Percentiles rank a stretch among this genome's conserved stretches.
These are phyloP conservation scores for Lactarius sp. DNA, from an alignment of 768 basidiomycete species.

Conservation along the genomic window DNA sequence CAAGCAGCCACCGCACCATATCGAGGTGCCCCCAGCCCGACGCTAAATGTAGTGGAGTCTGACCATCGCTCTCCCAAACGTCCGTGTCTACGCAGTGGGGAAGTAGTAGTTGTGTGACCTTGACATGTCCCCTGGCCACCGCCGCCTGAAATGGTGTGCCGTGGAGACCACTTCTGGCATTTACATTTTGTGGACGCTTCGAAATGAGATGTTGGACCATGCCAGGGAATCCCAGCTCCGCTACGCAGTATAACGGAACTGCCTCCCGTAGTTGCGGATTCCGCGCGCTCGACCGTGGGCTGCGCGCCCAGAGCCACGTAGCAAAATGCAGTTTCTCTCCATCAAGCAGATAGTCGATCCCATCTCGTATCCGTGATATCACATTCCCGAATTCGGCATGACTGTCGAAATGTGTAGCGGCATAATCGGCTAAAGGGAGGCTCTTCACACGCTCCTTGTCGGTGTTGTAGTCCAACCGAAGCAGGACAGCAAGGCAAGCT, in stretches of 20 bases:
- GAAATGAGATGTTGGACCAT: background rate
- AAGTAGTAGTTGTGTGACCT: too few relatives aligned
- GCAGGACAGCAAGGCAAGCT: background rate
- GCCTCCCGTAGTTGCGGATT: background rate
- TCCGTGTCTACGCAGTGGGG: too few relatives aligned
- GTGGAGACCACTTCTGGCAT: too few relatives aligned
- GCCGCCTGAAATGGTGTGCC: background rate
- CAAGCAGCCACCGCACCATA: too few relatives aligned
- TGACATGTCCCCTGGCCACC: too few relatives aligned
- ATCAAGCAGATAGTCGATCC: background rate
- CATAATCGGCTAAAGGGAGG: background rate
- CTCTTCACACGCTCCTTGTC: background rate
- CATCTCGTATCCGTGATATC: background rate
- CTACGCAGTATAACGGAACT: background rate
- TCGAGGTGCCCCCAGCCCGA: too few relatives aligned
- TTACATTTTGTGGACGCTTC: background rate
- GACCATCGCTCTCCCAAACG: too few relatives aligned
- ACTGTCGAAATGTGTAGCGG: background rate
- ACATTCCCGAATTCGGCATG: background rate
- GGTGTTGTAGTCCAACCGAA: background rate
- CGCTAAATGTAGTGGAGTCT: too few relatives aligned
- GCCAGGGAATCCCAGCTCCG: too few relatives aligned
- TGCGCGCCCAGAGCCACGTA: background rate
- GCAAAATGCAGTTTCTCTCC: background rate
- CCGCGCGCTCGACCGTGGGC: too few relatives aligned